Percentiles rank a stretch among this genome's conserved stretches.
Evolutionary conservation across 768 basidiomycete genomes (phyloP).

Genomic region (Tephrocybe sp.): DNA sequence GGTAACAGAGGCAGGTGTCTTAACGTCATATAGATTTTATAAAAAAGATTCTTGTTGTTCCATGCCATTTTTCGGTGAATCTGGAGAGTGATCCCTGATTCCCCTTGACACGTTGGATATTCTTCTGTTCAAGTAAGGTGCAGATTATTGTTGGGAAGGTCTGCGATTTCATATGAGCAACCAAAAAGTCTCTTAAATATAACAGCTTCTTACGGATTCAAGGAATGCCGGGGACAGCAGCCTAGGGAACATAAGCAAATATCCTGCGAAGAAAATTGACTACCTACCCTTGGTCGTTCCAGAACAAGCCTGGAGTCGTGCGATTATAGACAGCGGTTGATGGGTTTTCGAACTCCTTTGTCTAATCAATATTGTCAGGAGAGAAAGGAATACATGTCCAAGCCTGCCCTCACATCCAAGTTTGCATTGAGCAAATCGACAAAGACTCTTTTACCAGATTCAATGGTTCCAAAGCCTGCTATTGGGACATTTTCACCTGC

Average conservation of each 20-base stretch:
- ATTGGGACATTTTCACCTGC: slow-evolving; percentile 24
- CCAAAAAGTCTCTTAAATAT: background rate
- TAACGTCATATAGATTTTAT: no score
- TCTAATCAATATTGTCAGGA: slow-evolving; percentile 16
- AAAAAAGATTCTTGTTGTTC: slow-evolving; percentile 22
- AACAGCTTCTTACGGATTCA: slow-evolving; percentile 28
- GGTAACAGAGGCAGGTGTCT: no score
- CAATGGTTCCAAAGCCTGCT: slow-evolving; percentile 25
- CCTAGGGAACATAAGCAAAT: background rate
- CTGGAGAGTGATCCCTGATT: slow-evolving; percentile 37
- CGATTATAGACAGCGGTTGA: slow-evolving; percentile 21
- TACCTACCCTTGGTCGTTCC: slow-evolving; percentile 5
- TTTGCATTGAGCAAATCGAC: slow-evolving; percentile 37
- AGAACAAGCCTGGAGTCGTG: slow-evolving; percentile 8
- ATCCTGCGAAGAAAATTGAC: background rate
- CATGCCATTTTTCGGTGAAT: slow-evolving; percentile 35
- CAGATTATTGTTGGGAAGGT: slow-evolving; percentile 43
- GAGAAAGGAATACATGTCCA: background rate
- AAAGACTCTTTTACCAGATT: slow-evolving; percentile 31
- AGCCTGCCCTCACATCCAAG: slow-evolving; percentile 30
- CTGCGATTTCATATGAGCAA: slow-evolving; percentile 22
- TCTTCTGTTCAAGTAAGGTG: slow-evolving; percentile 42
- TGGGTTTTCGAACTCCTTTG: slow-evolving; percentile 22
- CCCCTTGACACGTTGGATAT: slow-evolving; percentile 36
- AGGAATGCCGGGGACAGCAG: slow-evolving; percentile 38